These are phyloP conservation scores for Boletus tomentosulus DNA, from an alignment of 768 basidiomycete genomes.

Conservation along the genomic window DNA sequence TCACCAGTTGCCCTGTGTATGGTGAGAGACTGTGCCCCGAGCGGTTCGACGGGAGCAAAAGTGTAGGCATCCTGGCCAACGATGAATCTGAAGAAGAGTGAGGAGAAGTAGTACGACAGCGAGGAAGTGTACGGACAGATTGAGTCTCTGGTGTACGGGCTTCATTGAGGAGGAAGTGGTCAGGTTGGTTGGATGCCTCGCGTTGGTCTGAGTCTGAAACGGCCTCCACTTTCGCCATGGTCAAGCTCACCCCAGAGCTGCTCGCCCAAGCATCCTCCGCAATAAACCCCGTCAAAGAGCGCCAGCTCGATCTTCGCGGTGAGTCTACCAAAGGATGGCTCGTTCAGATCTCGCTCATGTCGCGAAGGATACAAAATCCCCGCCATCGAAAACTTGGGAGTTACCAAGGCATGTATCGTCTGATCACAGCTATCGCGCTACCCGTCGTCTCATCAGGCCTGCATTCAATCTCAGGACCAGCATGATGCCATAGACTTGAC, in stretches of 20 bases:
- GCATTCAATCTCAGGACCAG: slow-evolving; percentile 58
- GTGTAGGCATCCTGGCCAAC: slow-evolving; percentile 74
- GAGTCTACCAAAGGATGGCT: slow-evolving; percentile 21
- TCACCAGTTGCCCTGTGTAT: slow-evolving; percentile 74
- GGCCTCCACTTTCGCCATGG: slow-evolving; percentile 34
- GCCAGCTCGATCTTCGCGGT: slow-evolving; percentile 91
- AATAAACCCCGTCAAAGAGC: slow-evolving; percentile 81
- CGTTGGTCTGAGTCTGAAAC: slow-evolving; percentile 36
- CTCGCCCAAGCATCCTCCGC: slow-evolving; percentile 75
- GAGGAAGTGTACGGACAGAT: slow-evolving; percentile 45
- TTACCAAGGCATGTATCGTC: slow-evolving; percentile 63
- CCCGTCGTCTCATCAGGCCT: slow-evolving; percentile 11
- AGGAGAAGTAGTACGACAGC: slow-evolving; percentile 10
- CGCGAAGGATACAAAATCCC: slow-evolving; percentile 86
- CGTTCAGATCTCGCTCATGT: slow-evolving; percentile 11
- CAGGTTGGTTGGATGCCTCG: slow-evolving; percentile 14
- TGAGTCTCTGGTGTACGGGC: slow-evolving; percentile 67
- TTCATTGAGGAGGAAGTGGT: slow-evolving; percentile 44
- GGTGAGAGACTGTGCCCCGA: slow-evolving; percentile 62
- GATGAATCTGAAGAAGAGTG: slow-evolving; percentile 45
- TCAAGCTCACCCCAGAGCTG: slow-evolving; percentile 95
- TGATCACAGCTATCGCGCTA: slow-evolving; percentile 11
- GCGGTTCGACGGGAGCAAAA: slow-evolving; percentile 63
- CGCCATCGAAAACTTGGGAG: slow-evolving; percentile 93
- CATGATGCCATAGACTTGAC: slow-evolving; percentile 93